Evolutionary conservation across 1,284 basidiomycete genomes (phyloP).

Genomic region (Mycena sp.): DNA sequence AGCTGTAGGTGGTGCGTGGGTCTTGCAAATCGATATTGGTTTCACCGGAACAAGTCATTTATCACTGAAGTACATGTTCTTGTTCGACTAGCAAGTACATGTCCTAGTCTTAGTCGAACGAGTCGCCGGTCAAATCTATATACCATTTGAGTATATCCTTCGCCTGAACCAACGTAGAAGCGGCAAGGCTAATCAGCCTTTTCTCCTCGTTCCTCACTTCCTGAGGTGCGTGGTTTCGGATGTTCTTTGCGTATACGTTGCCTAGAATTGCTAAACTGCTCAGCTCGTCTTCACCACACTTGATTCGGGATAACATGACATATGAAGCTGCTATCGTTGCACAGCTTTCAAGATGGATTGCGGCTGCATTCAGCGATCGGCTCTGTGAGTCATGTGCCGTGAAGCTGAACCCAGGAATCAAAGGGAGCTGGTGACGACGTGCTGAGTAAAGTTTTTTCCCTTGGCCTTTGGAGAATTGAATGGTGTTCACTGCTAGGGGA

Average conservation of each 20-base stretch:
- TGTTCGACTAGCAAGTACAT: no score
- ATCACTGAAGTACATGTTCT: no score
- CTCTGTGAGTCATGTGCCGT: slow-evolving; percentile 38
- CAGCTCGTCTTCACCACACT: neutral
- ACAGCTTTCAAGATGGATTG: slow-evolving; percentile 34
- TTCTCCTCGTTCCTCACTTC: slow-evolving; percentile 9
- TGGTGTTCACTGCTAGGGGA: slow-evolving; percentile 2
- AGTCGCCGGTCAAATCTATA: slow-evolving; percentile 2
- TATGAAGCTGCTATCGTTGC: slow-evolving; percentile 24
- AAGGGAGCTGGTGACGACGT: slow-evolving; percentile 27
- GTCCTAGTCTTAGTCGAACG: no score
- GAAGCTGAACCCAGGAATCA: slow-evolving; percentile 33
- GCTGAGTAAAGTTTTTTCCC: slow-evolving; percentile 19
- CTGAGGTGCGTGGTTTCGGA: no score
- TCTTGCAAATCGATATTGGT: no score
- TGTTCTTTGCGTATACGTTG: no score
- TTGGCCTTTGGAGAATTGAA: slow-evolving; percentile 7
- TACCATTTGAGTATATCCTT: neutral
- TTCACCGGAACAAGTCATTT: no score
- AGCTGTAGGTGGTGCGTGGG: no score
- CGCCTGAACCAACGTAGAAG: neutral
- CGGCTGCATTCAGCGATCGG: slow-evolving; percentile 26
- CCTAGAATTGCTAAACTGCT: slow-evolving; percentile 7
- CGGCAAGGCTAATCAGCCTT: neutral
- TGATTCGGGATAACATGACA: slow-evolving; percentile 23